These are phyloP conservation scores for Stagonosporopsis rhizophila DNA, from an alignment of 2,329 filamentous ascomycete genomes.

Conservation along the genomic window DNA sequence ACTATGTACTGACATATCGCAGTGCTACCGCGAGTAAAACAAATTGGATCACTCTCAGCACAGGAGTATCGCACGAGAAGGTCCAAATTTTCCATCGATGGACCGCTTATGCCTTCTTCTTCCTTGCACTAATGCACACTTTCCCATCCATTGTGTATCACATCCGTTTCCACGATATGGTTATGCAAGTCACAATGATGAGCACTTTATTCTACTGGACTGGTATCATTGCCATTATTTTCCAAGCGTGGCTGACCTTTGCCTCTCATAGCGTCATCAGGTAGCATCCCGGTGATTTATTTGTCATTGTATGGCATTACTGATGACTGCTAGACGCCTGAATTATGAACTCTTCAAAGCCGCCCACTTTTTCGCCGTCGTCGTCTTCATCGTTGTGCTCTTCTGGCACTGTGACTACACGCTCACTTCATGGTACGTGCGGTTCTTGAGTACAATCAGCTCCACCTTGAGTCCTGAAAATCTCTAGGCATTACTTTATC, in stretches of 20 bases:
- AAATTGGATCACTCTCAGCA: constrained; percentile 62
- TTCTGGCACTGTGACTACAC: constrained; percentile 67
- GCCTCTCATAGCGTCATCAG: constrained; percentile 60
- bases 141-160: constrained; percentile 66
- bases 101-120: constrained; percentile 58
- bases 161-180: constrained; percentile 58
- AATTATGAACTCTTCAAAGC: constrained; percentile 69
- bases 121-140: constrained; percentile 64
- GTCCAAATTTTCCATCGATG: constrained; percentile 53
- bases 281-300: constrained; percentile 38
- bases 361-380: constrained; percentile 60
- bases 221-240: constrained; percentile 61
- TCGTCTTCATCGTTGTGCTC: constrained; percentile 65
- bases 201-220: constrained; percentile 60
- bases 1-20: neutral
- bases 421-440: constrained; percentile 59
- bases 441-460: neutral
- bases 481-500: constrained; percentile 65
- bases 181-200: constrained; percentile 42
- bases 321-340: constrained; percentile 51
- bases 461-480: neutral
- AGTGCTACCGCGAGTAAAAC: constrained; percentile 61
- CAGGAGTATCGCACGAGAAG: constrained; percentile 64
- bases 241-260: constrained; percentile 63
- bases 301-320: neutral